Evolutionary conservation across 352 stramenopile species (phyloP).

Genomic region (Globisporangium recalcitrans): DNA sequence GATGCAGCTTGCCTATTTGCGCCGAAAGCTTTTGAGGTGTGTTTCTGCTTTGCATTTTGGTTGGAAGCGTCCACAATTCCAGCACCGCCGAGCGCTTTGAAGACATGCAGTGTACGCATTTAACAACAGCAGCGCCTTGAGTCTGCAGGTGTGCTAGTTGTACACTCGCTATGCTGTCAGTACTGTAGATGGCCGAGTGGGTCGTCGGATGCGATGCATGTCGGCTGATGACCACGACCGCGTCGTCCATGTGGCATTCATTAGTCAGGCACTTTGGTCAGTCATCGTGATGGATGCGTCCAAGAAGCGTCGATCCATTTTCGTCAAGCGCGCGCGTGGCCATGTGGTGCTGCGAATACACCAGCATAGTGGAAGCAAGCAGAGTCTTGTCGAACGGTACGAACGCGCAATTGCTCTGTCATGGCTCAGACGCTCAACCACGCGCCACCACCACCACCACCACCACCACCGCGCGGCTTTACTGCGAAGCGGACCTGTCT

Average conservation of each 20-base stretch:
- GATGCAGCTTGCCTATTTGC: background rate
- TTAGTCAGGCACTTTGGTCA: too few species aligned
- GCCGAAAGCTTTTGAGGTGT: background rate
- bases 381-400: too few species aligned
- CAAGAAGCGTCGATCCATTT: too few species aligned
- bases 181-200: background rate
- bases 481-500: background rate
- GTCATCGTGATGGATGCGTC: too few species aligned
- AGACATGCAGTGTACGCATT: background rate
- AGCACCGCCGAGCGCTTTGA: background rate
- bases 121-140: background rate
- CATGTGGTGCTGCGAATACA: too few species aligned
- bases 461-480: background rate
- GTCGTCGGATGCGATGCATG: too few species aligned
- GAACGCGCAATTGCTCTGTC: too few species aligned
- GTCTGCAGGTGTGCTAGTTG: background rate
- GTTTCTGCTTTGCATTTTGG: too few species aligned
- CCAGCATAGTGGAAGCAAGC: too few species aligned
- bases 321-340: too few species aligned
- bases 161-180: background rate
- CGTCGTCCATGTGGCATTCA: too few species aligned
- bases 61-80: background rate
- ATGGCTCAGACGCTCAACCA: background rate
- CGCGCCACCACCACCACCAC: too few species aligned
- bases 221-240: background rate